Percentiles rank a stretch among this genome's conserved stretches.
Conservation (phyloP, 441 rosid species). For the Corymbia calophylla region DNA sequence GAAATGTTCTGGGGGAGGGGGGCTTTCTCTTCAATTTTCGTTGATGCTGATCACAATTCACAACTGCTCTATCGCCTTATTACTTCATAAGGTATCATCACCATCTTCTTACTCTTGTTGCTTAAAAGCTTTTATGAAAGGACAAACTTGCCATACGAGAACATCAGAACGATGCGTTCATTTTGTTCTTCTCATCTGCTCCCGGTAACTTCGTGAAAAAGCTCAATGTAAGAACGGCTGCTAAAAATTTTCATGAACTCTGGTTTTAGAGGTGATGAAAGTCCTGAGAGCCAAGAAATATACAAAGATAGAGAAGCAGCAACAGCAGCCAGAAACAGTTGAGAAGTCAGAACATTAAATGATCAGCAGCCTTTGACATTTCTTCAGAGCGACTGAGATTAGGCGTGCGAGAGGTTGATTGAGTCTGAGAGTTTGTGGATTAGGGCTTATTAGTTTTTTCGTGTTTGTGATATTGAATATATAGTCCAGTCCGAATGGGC, state of each 20-base stretch:
- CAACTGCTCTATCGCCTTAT: slow-evolving; percentile 47
- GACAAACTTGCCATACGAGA: too few species aligned
- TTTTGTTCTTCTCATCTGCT: not conserved
- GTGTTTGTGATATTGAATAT: too few species aligned
- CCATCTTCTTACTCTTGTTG: too few species aligned
- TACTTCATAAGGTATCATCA: slow-evolving; percentile 66
- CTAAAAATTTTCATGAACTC: not conserved
- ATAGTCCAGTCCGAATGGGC: too few species aligned
- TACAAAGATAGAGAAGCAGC: slow-evolving; percentile 45
- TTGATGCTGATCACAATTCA: not conserved
- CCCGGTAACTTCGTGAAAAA: too few species aligned
- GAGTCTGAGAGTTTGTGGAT: too few species aligned
- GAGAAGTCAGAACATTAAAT: slow-evolving; percentile 6
- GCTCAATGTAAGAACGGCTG: too few species aligned
- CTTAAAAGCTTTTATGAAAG: too few species aligned
- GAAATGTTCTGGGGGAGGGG: not conserved
- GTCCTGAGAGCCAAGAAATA: slow-evolving; percentile 70
- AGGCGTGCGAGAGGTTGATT: too few species aligned
- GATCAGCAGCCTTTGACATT: too few species aligned
- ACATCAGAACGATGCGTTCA: not conserved
- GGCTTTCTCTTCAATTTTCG: not conserved
- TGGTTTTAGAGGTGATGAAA: slow-evolving; percentile 61
- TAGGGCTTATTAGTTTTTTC: too few species aligned
- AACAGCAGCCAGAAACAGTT: slow-evolving; percentile 16
- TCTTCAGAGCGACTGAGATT: too few species aligned